A percentile compares a stretch with the other conserved stretches of the same genome.
Evolutionary conservation across 1,139 yeast species (phyloP).

Genomic region (Suhomyces bokatorum): DNA sequence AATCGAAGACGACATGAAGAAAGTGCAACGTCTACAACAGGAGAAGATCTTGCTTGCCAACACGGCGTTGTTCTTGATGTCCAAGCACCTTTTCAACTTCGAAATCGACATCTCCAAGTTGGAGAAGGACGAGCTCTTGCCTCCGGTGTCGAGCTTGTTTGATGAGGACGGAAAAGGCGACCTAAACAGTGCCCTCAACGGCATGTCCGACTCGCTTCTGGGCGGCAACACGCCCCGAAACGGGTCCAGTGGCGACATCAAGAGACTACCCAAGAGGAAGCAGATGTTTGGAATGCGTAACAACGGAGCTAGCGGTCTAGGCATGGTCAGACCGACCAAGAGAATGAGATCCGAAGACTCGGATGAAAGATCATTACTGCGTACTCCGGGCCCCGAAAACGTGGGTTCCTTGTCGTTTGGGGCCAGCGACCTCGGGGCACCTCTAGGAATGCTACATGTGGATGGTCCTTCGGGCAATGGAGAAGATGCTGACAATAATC

Average conservation of each 20-base stretch:
- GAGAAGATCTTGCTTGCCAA: slow-evolving; percentile 81
- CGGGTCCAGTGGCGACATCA: slow-evolving; percentile 20
- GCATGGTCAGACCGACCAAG: slow-evolving; percentile 26
- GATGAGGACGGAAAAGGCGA: slow-evolving; percentile 16
- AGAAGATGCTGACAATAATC: slow-evolving; percentile 64
- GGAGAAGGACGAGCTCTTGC: slow-evolving; percentile 77
- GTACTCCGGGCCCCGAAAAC: slow-evolving; percentile 12
- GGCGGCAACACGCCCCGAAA: slow-evolving; percentile 36
- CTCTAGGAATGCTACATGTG: slow-evolving; percentile 12
- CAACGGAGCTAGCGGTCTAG: slow-evolving; percentile 8
- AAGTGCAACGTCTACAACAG: slow-evolving; percentile 62
- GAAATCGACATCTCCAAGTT: slow-evolving; percentile 76
- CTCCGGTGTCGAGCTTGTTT: slow-evolving; percentile 45
- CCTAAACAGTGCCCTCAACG: slow-evolving; percentile 17
- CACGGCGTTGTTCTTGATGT: slow-evolving; percentile 73
- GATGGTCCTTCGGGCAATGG: slow-evolving; percentile 24
- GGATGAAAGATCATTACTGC: slow-evolving; percentile 17
- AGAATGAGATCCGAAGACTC: slow-evolving; percentile 27
- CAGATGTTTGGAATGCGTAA: slow-evolving; percentile 9
- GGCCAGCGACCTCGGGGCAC: slow-evolving; percentile 9
- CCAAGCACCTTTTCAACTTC: slow-evolving; percentile 71
- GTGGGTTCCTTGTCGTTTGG: slow-evolving; percentile 11
- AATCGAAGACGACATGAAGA: slow-evolving; percentile 67
- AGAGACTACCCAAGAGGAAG: slow-evolving; percentile 14
- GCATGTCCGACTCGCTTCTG: slow-evolving; percentile 27